Base-by-base conservation (phyloP, 441 rosid species). In the Corymbia citriodora region DNA sequence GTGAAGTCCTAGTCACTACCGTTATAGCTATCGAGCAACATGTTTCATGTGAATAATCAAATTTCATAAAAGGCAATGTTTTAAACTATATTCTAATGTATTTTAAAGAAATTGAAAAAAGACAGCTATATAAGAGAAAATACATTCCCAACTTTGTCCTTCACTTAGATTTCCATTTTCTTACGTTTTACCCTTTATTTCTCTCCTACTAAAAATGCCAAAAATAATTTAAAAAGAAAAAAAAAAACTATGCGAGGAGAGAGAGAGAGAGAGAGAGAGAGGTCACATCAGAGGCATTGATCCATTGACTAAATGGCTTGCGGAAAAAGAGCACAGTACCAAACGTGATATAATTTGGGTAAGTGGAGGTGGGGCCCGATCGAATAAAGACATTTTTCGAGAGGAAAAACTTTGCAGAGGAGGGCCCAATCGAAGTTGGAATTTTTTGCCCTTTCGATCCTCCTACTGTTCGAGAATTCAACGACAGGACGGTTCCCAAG, bases 11-110 rank as follows among this genome's bases (percentile, higher is more conserved):
- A 5, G 13, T 72, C 25, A 3, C 25, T 5, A 1, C 21, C 13
- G 1, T 23, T 11, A 23, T 0, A 4, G 50, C 0, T 12, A 1
- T 21, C 17, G 6, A 23, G 52, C 12, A 2, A 2, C n/a, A 0
- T 1, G 1, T 23, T 45, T 79, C n/a, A 7, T 0, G 17, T 12
- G n/a, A 79, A 79, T 49, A 23, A 52, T 45, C 52, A 3, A 45
- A 10, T 45, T 45, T 23, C 52, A 2, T 40, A 40, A 40, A 23
- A 74, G 83, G 9, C 11, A 74, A 40, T 3, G 2, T 4, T 3
- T 0, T 50, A 3, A 74, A 21, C 83, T 11, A 21, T 31, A 33
- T 10, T 21, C 19, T n/a, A 16, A 31, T 68, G 19, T 3, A 16
- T 9, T 5, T 68, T 0, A 3, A 10, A 8, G 15, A 21, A n/a